Evolutionary conservation across 2,329 filamentous ascomycete species (phyloP), one percentile per base, ranked within the genome.

Genomic region (Thyridium curvatum): DNA sequence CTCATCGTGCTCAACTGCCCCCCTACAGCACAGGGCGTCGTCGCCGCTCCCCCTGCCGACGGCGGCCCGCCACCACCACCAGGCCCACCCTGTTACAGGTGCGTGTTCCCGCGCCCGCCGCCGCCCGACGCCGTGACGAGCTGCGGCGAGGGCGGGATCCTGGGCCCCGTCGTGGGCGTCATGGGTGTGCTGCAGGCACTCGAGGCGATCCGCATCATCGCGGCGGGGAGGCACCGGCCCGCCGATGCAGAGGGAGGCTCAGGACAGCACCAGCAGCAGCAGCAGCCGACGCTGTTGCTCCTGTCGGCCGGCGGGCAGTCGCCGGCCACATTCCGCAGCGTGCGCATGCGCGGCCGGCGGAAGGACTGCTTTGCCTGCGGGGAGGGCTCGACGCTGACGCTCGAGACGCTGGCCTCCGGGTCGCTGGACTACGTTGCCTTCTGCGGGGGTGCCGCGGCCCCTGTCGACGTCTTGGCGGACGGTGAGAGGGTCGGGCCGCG

Each of bases 141-240:
- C 43, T 98, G 93, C 53, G 88, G 90, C 31, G 93, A 98, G 57
- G 91, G 90, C 9, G 93, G 93, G 0, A 89, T 98, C 8, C 54
- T 98, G 2, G 93, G 93, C 0, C 90, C 93, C 0, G 89, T 96
- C 0, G 93, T 98, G 0, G 93, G 93, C 0, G 74, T 81, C 1
- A 96, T 98, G 87, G 93, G 93, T 8, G 82, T 95, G 0, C 64
- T 97, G 40, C 93, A 97, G 65, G 91, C 93, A 0, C 68, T 94
- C 2, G 89, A 97, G 62, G 81, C 87, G 0, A 81, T 97, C 52
- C 93, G 94, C 56, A 60, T 96, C n/a, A 71, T 96, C 13, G 72
- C 77, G 3, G 47, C 46, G 1, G 48, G 50, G 4, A 49, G 51
- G 2, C 53, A 61, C 21, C 26, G 44, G 17, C 41, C n/a, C 41